A percentile compares a stretch with the other conserved stretches of the same genome.
phyloP scores from a whole-genome alignment of 164 flowering plant species.

The Dillenia suffruticosa region DNA sequence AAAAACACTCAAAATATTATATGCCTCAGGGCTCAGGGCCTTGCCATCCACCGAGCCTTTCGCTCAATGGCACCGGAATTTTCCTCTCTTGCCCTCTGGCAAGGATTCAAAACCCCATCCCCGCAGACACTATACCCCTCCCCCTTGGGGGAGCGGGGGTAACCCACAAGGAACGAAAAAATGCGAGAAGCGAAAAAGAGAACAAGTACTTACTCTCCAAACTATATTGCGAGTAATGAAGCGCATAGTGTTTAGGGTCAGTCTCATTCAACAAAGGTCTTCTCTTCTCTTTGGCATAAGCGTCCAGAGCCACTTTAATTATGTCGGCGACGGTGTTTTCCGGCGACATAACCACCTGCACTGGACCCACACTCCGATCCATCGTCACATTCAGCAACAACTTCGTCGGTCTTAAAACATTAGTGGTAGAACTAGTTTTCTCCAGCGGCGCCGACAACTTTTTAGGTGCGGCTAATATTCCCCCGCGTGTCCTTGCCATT shows the following conservation, averaged over 20 bases:
- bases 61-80: no score
- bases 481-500: no score
- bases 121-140: no score
- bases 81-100: no score
- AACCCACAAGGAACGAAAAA: no score
- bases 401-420: constrained; percentile 27
- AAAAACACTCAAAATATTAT: no score
- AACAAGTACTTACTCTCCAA: constrained; percentile 45
- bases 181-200: not conserved
- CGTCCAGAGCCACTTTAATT: constrained; percentile 35
- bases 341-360: constrained; percentile 56
- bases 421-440: no score
- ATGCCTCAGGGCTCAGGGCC: no score
- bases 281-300: constrained; percentile 54
- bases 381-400: constrained; percentile 58
- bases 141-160: no score
- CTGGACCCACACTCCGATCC: constrained; percentile 57
- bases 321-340: constrained; percentile 53
- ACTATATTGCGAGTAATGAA: constrained; percentile 70
- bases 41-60: no score
- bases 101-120: no score
- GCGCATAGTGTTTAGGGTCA: constrained; percentile 42
- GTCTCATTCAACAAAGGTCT: constrained; percentile 46
- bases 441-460: not conserved
- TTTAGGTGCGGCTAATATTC: no score